Conservation (phyloP, 176 grass and related monocot genomes). For the Musa beccarii region DNA sequence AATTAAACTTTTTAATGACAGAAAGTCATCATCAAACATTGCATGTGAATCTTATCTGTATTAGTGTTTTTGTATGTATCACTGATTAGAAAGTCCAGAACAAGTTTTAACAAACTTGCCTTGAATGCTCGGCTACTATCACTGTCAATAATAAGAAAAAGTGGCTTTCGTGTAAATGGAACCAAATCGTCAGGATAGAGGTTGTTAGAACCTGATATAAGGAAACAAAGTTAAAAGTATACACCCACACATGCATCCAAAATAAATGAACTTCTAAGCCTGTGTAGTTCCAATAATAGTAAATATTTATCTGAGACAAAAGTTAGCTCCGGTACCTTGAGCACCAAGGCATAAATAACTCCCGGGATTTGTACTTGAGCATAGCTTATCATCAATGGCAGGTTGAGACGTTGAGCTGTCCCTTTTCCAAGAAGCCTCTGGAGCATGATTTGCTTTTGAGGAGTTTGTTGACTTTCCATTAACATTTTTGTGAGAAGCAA, state of each 20-base stretch:
- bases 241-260: constrained; percentile 11
- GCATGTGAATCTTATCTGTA: neutral
- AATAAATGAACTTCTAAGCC: constrained; percentile 6
- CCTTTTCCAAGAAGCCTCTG: constrained; percentile 1
- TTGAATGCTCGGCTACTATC: constrained; percentile 97
- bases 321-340: constrained; percentile 62
- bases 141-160: constrained; percentile 89
- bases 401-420: constrained; percentile 10
- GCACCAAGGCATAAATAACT: constrained; percentile 75
- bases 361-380: constrained; percentile 38
- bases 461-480: constrained; percentile 32
- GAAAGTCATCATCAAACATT: too few relatives aligned
- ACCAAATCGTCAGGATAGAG: constrained; percentile 90
- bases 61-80: constrained; percentile 11
- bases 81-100: constrained; percentile 40
- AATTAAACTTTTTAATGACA: too few relatives aligned
- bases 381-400: constrained; percentile 25
- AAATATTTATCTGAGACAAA: constrained; percentile 1
- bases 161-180: constrained; percentile 92
- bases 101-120: constrained; percentile 99
- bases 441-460: neutral
- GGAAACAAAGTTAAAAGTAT: neutral
- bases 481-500: constrained; percentile 44
- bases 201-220: constrained; percentile 59
- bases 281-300: neutral